Evolutionary conservation across 352 stramenopile genomes (phyloP).

Genomic region (Paralagenidium karlingii): DNA sequence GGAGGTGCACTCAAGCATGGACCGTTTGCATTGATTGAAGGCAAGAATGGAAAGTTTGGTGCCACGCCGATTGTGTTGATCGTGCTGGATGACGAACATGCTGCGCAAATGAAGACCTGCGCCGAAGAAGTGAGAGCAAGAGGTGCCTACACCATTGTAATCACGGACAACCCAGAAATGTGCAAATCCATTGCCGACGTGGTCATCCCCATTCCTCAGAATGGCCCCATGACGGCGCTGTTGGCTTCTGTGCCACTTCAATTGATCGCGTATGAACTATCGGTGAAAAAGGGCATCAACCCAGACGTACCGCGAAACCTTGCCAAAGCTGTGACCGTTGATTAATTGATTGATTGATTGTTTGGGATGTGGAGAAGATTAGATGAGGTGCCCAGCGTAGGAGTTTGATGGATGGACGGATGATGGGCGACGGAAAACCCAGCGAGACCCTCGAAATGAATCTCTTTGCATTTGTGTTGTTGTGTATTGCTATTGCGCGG

Average conservation of each 20-base stretch:
- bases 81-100: conserved; percentile 95
- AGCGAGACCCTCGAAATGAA: background rate
- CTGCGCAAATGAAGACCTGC: conserved; percentile 91
- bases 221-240: conserved; percentile 93
- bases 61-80: conserved; percentile 95
- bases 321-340: conserved; percentile 97
- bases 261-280: conserved; percentile 97
- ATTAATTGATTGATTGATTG: conserved; percentile 62
- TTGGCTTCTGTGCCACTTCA: conserved; percentile 94
- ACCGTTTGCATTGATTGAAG: conserved; percentile 97
- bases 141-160: conserved; percentile 94
- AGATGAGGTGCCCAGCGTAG: background rate
- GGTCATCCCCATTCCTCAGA: conserved; percentile 93
- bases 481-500: background rate
- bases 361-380: conserved; percentile 1
- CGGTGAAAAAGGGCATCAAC: conserved; percentile 94
- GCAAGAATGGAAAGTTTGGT: conserved; percentile 89
- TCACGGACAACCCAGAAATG: conserved; percentile 94
- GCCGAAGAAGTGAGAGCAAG: conserved; percentile 94
- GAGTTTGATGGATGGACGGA: background rate
- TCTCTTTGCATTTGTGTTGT: conserved; percentile 1
- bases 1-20: conserved; percentile 97
- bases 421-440: background rate
- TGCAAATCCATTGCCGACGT: conserved; percentile 88
- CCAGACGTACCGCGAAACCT: conserved; percentile 97